Evolutionary conservation across 2,329 filamentous ascomycete species (phyloP).

Genomic region (Alternaria ethzedia): DNA sequence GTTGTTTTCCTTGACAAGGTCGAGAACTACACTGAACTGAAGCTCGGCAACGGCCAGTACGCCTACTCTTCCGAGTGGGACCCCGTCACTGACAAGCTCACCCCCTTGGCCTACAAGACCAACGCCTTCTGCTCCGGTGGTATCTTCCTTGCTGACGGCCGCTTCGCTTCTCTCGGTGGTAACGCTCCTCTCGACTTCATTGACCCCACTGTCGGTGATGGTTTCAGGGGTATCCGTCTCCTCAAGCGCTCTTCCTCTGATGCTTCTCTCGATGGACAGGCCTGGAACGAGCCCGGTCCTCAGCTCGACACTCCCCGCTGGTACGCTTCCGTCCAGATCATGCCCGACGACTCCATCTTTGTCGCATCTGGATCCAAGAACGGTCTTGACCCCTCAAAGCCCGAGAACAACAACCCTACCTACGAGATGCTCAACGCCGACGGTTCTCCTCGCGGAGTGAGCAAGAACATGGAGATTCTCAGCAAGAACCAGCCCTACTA

Average conservation of each 20-base stretch:
- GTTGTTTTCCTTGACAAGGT: constrained; percentile 69
- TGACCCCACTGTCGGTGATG: constrained; percentile 65
- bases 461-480: constrained; percentile 61
- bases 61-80: constrained; percentile 68
- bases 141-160: constrained; percentile 64
- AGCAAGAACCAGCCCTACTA: constrained; percentile 66
- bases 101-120: constrained; percentile 60
- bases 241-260: constrained; percentile 56
- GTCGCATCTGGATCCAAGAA: constrained; percentile 67
- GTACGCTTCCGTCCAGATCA: constrained; percentile 66
- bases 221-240: constrained; percentile 64
- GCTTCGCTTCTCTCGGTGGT: constrained; percentile 62
- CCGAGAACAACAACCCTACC: constrained; percentile 67
- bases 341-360: constrained; percentile 64
- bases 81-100: constrained; percentile 55
- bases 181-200: constrained; percentile 63
- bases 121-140: constrained; percentile 69
- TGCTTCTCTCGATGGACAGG: constrained; percentile 54
- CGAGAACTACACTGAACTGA: constrained; percentile 66
- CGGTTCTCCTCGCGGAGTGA: constrained; percentile 57
- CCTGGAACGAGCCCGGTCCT: constrained; percentile 64
- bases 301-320: constrained; percentile 62
- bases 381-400: constrained; percentile 61
- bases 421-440: constrained; percentile 64
- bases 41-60: constrained; percentile 60